Evolutionary conservation across 2,329 filamentous ascomycete genomes (phyloP), one percentile per base, ranked within the genome.

Genomic region (Pseudogymnoascus sp.): DNA sequence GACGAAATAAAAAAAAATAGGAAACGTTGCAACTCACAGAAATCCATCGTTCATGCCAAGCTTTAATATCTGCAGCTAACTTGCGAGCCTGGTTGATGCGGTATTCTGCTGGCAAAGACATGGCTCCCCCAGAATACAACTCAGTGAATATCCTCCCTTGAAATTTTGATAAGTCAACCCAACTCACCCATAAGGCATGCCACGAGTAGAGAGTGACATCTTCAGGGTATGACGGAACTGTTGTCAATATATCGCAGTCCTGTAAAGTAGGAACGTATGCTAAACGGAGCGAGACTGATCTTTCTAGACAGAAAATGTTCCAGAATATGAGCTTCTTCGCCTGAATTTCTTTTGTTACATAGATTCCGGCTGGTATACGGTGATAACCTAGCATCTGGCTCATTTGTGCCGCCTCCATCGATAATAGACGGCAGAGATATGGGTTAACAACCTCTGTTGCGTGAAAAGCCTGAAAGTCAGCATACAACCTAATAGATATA

Each of bases 241-340:
- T 60, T 16, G 60, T 67, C 38, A 62, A 64, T 26, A 67, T 64
- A 50, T 67, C 66, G 60, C 65, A 63, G 35, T 66, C 65, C 61
- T 67, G 66, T 12, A 67, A 53, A 6, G 65, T 50, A 16, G 61
- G 56, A 43, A 61, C 46, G 6, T 62, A 62, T 3, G 64, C 66
- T 12, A 67, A 62, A 3, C 66, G 56, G 12, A 67, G 46, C 0
- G 64, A 64, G 0, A 67, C 59, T 3, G 62, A 65, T 26, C 63
- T 67, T 33, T 67, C 66, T 4, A 66, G 37, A 31, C 59, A 43
- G 38, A 65, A 66, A 16, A 64, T 61, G 12, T 43, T 62, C 66
- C 66, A 67, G 33, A 67, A 66, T 14, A 60, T 14, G 11, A 37
- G 37, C 19, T 46, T 60, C 43, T 63, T 67, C 3, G 50, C 31